Conservation (phyloP, 2,329 filamentous ascomycete species). For the Bimuria novae-zelandiae region DNA sequence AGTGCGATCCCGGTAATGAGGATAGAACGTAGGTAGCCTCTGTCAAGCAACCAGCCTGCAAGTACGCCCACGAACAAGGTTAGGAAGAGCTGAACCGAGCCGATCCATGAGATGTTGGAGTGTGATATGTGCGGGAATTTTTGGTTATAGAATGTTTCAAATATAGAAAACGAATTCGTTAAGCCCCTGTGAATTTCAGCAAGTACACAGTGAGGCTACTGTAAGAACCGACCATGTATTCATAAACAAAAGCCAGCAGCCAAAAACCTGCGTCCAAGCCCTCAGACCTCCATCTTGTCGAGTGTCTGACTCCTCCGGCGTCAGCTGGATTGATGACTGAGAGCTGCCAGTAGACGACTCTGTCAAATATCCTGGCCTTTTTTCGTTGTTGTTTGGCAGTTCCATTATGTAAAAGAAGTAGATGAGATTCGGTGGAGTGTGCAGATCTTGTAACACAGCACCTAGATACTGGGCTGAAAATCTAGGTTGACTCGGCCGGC, state of each 20-base stretch:
- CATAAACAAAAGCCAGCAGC: conserved; percentile 17
- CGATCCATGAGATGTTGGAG: conserved; percentile 53
- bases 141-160: conserved; percentile 27
- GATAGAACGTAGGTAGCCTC: conserved; percentile 53
- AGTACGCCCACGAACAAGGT: conserved; percentile 59
- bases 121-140: conserved; percentile 11
- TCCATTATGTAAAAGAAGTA: neutral
- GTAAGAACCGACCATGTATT: conserved; percentile 4
- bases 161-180: conserved; percentile 26
- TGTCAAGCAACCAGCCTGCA: conserved; percentile 54
- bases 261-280: conserved; percentile 17
- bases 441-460: neutral
- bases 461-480: no score
- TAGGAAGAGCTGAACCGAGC: conserved; percentile 50
- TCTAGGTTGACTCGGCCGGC: no score
- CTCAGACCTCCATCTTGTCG: conserved; percentile 14
- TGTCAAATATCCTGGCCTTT: neutral
- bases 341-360: neutral
- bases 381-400: neutral
- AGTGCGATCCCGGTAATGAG: conserved; percentile 53
- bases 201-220: no score
- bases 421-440: no score
- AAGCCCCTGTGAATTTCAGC: conserved; percentile 7
- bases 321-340: neutral
- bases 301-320: neutral